A percentile compares a stretch with the other conserved stretches of the same genome.
Evolutionary conservation across 768 basidiomycete genomes (phyloP).

Genomic region (Rhizopogon vesiculosus): DNA sequence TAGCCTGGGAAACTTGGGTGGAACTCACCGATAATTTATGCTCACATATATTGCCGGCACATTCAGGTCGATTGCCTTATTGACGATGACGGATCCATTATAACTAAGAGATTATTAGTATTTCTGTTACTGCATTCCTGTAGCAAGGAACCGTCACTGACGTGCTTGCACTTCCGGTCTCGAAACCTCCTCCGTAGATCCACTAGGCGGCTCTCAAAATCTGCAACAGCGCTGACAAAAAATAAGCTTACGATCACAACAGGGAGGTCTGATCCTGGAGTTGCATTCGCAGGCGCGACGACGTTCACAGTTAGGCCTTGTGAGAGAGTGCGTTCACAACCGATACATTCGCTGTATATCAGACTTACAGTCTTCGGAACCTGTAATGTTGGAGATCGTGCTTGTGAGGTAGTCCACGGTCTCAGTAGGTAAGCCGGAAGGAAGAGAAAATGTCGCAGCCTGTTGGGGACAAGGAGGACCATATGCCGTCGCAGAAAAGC

Average conservation of each 20-base stretch:
- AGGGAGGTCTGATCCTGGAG: constrained; percentile 10
- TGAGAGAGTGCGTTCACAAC: neutral
- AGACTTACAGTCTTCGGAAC: constrained; percentile 43
- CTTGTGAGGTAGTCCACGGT: constrained; percentile 18
- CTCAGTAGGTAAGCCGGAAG: constrained; percentile 12
- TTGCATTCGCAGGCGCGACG: constrained; percentile 9
- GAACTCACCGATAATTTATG: constrained; percentile 35
- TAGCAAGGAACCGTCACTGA: neutral
- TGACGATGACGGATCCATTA: too few relatives aligned
- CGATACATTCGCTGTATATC: neutral
- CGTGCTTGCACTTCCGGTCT: constrained; percentile 18
- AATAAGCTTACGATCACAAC: constrained; percentile 15
- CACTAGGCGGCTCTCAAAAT: neutral
- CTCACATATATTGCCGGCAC: constrained; percentile 35
- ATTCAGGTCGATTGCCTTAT: neutral
- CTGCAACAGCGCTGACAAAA: too few relatives aligned
- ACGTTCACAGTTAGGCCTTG: constrained; percentile 24
- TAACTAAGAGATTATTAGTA: too few relatives aligned
- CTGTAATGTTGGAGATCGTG: constrained; percentile 21
- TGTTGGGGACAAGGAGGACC: constrained; percentile 36
- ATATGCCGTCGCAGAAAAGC: too few relatives aligned
- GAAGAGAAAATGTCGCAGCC: constrained; percentile 3
- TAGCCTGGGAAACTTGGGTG: too few relatives aligned
- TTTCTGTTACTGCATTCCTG: neutral
- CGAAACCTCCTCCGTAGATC: constrained; percentile 20